Evolutionary conservation across 495 filamentous ascomycete genomes (phyloP).

Genomic region (Apodospora peruviana): DNA sequence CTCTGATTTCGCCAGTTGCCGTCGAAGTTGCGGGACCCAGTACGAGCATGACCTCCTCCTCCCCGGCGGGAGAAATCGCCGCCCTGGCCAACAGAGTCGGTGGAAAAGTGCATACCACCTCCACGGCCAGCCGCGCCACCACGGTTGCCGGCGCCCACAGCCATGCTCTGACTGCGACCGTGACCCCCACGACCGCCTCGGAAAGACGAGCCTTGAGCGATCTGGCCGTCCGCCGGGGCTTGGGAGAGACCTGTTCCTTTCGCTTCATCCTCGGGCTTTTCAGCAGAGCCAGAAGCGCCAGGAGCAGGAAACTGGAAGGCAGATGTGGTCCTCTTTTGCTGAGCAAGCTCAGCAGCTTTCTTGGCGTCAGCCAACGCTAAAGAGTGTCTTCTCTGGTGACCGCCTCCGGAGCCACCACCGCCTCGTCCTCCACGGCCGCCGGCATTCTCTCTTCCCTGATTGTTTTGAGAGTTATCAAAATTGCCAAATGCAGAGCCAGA

Average conservation of each 20-base stretch:
- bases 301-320: constrained; percentile 93
- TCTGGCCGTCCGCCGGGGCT: constrained; percentile 38
- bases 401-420: constrained; percentile 62
- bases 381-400: constrained; percentile 90
- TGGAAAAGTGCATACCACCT: constrained; percentile 23
- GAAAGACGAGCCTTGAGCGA: constrained; percentile 42
- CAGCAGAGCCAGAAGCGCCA: constrained; percentile 48
- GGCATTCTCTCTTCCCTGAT: constrained; percentile 63
- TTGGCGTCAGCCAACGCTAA: constrained; percentile 92
- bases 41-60: constrained; percentile 65
- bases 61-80: constrained; percentile 67
- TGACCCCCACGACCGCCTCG: constrained; percentile 48
- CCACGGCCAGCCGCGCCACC: constrained; percentile 37
- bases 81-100: constrained; percentile 28
- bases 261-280: constrained; percentile 52
- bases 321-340: constrained; percentile 91
- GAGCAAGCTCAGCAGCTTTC: constrained; percentile 93
- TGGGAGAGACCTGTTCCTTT: constrained; percentile 34
- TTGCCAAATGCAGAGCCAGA: constrained; percentile 78
- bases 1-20: constrained; percentile 94
- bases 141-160: constrained; percentile 48
- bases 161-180: constrained; percentile 60
- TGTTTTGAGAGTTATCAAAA: constrained; percentile 55
- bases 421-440: constrained; percentile 73
- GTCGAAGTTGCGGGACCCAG: constrained; percentile 88